These are phyloP conservation scores for Pouteria glomerata DNA, from an alignment of 148 eudicot species.

Conservation along the genomic window DNA sequence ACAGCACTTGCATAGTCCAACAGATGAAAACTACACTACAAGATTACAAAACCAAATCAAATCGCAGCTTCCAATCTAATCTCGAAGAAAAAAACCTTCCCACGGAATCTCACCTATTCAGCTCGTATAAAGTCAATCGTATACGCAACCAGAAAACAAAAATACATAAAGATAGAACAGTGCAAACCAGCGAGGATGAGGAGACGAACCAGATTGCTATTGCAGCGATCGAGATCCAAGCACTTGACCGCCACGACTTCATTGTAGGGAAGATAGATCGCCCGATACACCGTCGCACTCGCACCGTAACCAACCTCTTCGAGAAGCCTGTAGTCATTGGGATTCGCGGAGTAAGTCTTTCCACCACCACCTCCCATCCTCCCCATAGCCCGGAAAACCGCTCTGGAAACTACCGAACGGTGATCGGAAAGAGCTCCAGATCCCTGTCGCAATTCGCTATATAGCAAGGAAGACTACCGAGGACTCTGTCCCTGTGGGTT, in stretches of 20 bases:
- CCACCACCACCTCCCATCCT: constrained; percentile 29
- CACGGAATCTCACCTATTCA: background rate
- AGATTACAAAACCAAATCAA: background rate
- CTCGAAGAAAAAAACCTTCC: background rate
- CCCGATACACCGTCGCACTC: constrained; percentile 80
- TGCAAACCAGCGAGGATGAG: background rate
- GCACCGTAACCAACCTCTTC: constrained; percentile 91
- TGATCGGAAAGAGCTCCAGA: constrained; percentile 13
- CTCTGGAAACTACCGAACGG: no score
- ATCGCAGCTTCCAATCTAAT: background rate
- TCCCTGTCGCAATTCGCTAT: no score
- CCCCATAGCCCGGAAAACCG: no score
- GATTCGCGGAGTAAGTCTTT: constrained; percentile 48
- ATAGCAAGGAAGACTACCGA: no score
- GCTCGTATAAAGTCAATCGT: background rate
- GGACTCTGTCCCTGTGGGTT: no score
- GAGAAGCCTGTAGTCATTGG: constrained; percentile 66
- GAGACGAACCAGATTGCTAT: constrained; percentile 68
- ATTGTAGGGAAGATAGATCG: constrained; percentile 80
- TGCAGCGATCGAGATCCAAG: constrained; percentile 98
- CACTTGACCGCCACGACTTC: constrained; percentile 92
- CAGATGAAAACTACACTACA: background rate
- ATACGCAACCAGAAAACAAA: no score
- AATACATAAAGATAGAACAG: no score
- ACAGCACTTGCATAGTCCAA: background rate